A percentile compares a stretch with the other conserved stretches of the same genome.
phyloP scores from a whole-genome alignment of 1,284 basidiomycete species.

The Rhodofomes roseus region DNA sequence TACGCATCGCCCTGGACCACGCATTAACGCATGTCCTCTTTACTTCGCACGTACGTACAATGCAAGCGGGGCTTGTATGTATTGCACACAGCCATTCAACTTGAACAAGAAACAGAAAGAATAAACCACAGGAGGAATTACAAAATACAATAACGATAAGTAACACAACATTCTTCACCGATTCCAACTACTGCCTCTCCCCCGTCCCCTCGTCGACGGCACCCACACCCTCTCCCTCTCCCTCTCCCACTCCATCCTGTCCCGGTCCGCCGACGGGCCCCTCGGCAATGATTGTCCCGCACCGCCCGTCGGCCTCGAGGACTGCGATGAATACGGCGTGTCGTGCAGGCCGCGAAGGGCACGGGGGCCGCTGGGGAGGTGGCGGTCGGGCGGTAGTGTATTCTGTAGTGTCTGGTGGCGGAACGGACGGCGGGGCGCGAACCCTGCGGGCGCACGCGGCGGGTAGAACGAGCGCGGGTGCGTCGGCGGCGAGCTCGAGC shows the following conservation, averaged over 20 bases:
- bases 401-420: constrained; percentile 19
- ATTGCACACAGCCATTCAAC: too few relatives aligned
- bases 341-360: constrained; percentile 37
- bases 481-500: constrained; percentile 40
- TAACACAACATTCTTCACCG: neutral
- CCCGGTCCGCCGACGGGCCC: constrained; percentile 34
- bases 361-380: constrained; percentile 49
- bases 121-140: neutral
- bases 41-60: too few relatives aligned
- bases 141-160: neutral
- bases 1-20: too few relatives aligned
- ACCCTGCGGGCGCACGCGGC: constrained; percentile 21
- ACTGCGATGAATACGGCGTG: constrained; percentile 15
- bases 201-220: neutral
- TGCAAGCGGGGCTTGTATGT: too few relatives aligned
- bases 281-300: constrained; percentile 24
- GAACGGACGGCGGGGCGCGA: constrained; percentile 17
- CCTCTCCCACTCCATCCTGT: constrained; percentile 6
- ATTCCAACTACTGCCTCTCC: neutral
- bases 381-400: constrained; percentile 25
- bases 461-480: constrained; percentile 39
- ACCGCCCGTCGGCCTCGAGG: constrained; percentile 17
- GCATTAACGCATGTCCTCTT: too few relatives aligned
- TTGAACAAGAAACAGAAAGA: neutral
- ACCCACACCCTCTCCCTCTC: constrained; percentile 4